A percentile compares a stretch with the other conserved stretches of the same genome.
Evolutionary conservation across 768 basidiomycete genomes (phyloP).

Genomic region (Mrakia gelida): DNA sequence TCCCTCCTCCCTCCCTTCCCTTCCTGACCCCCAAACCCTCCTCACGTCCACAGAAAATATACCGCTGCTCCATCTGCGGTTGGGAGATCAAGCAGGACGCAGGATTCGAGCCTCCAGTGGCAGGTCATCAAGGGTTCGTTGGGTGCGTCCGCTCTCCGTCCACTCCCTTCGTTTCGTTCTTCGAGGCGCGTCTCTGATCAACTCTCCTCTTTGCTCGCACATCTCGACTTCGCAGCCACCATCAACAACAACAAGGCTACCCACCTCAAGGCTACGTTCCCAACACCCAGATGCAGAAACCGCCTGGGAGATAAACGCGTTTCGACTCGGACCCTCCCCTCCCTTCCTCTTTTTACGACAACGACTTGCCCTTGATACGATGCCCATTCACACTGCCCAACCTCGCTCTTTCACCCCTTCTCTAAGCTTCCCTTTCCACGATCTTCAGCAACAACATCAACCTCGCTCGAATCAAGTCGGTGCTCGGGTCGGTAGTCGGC

Average conservation of each 20-base stretch:
- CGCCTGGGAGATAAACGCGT: not conserved
- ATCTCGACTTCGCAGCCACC: too few relatives aligned
- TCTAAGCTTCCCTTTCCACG: too few relatives aligned
- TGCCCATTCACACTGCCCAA: too few relatives aligned
- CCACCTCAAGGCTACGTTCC: slow-evolving; percentile 16
- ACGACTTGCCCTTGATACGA: too few relatives aligned
- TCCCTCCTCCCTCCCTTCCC: not conserved
- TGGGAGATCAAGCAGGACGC: slow-evolving; percentile 28
- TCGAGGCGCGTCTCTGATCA: not conserved
- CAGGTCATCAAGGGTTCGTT: slow-evolving; percentile 16
- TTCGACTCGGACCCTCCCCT: not conserved
- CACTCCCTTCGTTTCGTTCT: not conserved
- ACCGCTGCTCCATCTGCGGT: slow-evolving; percentile 26
- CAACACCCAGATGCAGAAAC: not conserved
- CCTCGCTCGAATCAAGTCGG: too few relatives aligned
- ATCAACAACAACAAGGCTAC: not conserved
- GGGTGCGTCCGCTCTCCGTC: not conserved
- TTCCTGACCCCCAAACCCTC: not conserved
- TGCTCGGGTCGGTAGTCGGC: too few relatives aligned
- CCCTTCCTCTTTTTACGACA: not conserved
- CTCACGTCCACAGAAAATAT: not conserved
- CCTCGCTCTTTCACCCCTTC: too few relatives aligned
- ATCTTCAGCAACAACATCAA: too few relatives aligned
- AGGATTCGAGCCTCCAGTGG: slow-evolving; percentile 29
- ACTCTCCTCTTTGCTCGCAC: not conserved